Evolutionary conservation across 768 basidiomycete genomes (phyloP).

Genomic region (Erythrobasidium yunnanense): DNA sequence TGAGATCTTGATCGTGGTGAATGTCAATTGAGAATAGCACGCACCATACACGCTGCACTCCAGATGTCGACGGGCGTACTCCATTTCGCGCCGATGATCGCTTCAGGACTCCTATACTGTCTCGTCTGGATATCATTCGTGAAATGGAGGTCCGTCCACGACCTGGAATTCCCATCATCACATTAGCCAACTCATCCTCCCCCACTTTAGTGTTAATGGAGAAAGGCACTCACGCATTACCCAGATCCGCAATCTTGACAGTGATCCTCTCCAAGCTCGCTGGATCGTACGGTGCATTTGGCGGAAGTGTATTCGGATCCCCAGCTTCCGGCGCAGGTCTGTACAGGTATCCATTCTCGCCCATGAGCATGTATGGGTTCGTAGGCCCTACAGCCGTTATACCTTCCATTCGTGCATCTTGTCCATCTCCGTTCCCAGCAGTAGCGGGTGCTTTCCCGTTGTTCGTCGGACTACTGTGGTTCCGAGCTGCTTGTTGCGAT

Average conservation of each 20-base stretch:
- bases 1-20: background rate
- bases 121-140: conserved; percentile 96
- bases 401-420: too few relatives aligned
- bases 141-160: conserved; percentile 77
- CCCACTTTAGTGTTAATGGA: background rate
- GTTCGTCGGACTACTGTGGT: too few relatives aligned
- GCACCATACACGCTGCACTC: conserved; percentile 89
- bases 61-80: conserved; percentile 90
- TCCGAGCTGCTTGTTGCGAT: too few relatives aligned
- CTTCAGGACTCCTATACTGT: conserved; percentile 95
- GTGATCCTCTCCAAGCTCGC: conserved; percentile 60
- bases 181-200: background rate
- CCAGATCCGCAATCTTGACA: conserved; percentile 97
- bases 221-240: conserved; percentile 50
- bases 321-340: conserved; percentile 42
- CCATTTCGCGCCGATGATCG: conserved; percentile 93
- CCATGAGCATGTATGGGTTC: too few relatives aligned
- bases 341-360: conserved; percentile 8
- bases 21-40: too few relatives aligned
- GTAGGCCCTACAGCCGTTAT: too few relatives aligned
- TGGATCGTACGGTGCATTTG: conserved; percentile 40
- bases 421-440: too few relatives aligned
- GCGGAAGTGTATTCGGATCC: conserved; percentile 45
- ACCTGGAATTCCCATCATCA: conserved; percentile 21
- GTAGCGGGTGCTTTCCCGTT: too few relatives aligned